Evolutionary conservation across 1,139 yeast genomes (phyloP), one percentile per base, ranked within the genome.

Genomic region (Yamadazyma triangularis): DNA sequence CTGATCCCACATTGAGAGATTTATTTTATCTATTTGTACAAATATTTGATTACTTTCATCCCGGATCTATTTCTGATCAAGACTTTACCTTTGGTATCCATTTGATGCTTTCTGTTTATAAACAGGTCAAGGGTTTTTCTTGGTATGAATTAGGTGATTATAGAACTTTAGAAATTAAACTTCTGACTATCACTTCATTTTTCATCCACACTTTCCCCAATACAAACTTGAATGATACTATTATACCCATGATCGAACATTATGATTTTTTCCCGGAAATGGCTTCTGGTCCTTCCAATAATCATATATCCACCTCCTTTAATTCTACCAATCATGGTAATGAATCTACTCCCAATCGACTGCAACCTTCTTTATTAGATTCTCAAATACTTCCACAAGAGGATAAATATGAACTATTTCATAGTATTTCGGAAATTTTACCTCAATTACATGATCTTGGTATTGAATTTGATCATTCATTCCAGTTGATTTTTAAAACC

Each of bases 401-500:
- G 10, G 35, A 34, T 23, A 20, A 26, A 25, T 13, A 10, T 10
- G 37, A 32, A 15, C 32, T 43, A 6, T 12, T 42, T 3, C 22
- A 21, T 8, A 43, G 42, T 19, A 27, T 43, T 8, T 21, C 31
- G 3, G 25, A 36, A 10, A 23, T 64, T 4, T 39, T 64, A 2
- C 60, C 64, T 0, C 48, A 59, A 16, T 39, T 65, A 15, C 52
- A 52, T 27, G 70, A 62, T 23, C 56, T 53, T 29, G 44, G 46
- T 9, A 47, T 58, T 23, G 43, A 47, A 20, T 58, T 65, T 31
- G 53, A 55, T 28, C 32, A 45, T 0, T 29, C 36, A 3, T 64
- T 58, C 32, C 57, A 58, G 2, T 26, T 29, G 2, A 21, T 48
- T 4, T 47, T 63, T 25, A 42, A 41, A 13, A 31, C 43, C 15